Evolutionary conservation across 257 asterid species (phyloP), one percentile per base, ranked within the genome.

Genomic region (Gentiana dahurica): DNA sequence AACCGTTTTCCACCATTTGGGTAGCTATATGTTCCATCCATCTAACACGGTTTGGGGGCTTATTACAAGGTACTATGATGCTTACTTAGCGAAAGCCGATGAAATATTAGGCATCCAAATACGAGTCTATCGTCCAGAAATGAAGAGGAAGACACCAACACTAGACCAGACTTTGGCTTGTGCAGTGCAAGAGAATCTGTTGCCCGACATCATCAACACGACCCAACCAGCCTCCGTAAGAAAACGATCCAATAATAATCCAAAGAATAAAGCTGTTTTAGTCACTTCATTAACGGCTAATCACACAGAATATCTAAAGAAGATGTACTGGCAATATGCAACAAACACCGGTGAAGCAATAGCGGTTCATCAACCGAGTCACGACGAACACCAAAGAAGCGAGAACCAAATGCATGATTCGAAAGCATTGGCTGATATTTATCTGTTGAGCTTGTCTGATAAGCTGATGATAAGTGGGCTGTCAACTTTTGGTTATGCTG

Each of bases 401-500:
- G 81, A 72, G 70, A 80, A 81, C 55, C 65, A 55, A 3, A 57
- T 63, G 58, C 89, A 84, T 59, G 74, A 84, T 12, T 63, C 70
- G 15, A 81, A 79, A 67, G 84, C 89, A 3, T 79, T 76, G 91
- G 86, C 94, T 0, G 94, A 87, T 53, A 84, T 87, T 68, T 87
- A 87, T 52, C 64, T 87, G 12, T 77, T 87, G 53, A 76, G 91
- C 65, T 67, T 84, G 51, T 79, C 69, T 4, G 94, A 87, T 61
- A 87, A 73, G 62, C 39, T 84, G 77, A 86, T 81, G 4, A 87
- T 91, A 5, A 87, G 91, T 54, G 74, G 85, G 32, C 77, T 84
- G 88, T 83, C 94, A 8, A 87, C 94, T 35, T 87, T 84, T 15
- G 95, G 94, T 4, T 87, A 84, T 61, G 92, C 84, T 54, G 95